phyloP scores from a whole-genome alignment of 306 rosid genomes.

The Erythrophleum fordii region DNA sequence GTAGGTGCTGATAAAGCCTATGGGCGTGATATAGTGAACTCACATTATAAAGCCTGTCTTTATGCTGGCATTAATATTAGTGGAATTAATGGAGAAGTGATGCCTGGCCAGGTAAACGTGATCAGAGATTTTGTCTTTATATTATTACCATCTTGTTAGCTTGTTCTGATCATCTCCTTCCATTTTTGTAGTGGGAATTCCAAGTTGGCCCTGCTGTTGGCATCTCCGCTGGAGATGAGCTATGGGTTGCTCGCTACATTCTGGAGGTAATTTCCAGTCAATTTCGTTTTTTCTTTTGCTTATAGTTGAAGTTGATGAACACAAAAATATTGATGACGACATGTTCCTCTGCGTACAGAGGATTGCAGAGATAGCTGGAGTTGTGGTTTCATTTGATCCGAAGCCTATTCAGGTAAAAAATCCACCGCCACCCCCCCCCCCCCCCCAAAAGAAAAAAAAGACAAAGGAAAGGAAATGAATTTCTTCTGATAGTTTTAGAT shows the following conservation, averaged over 20 bases:
- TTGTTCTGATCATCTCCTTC: neutral
- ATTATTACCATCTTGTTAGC: neutral
- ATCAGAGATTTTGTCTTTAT: neutral
- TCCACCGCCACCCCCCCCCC: no score
- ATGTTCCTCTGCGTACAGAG: slow-evolving; percentile 44
- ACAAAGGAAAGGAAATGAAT: no score
- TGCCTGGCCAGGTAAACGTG: slow-evolving; percentile 72
- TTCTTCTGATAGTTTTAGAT: no score
- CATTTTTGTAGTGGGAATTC: slow-evolving; percentile 59
- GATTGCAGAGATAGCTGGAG: slow-evolving; percentile 63
- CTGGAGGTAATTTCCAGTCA: slow-evolving; percentile 47
- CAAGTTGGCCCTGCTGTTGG: slow-evolving; percentile 67
- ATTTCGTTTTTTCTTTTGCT: neutral
- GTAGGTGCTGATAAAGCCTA: slow-evolving; percentile 72
- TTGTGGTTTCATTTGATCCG: slow-evolving; percentile 62
- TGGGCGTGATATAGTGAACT: slow-evolving; percentile 73
- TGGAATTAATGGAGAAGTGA: slow-evolving; percentile 78
- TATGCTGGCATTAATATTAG: slow-evolving; percentile 72
- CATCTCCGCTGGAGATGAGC: slow-evolving; percentile 62
- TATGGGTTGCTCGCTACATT: slow-evolving; percentile 68
- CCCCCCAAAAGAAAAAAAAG: no score
- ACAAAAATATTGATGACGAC: slow-evolving; percentile 13
- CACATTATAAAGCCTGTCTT: slow-evolving; percentile 76
- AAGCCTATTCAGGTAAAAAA: slow-evolving; percentile 55
- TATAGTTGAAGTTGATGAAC: neutral